phyloP scores from a whole-genome alignment of 306 rosid species.

The Mimosa pudica region DNA sequence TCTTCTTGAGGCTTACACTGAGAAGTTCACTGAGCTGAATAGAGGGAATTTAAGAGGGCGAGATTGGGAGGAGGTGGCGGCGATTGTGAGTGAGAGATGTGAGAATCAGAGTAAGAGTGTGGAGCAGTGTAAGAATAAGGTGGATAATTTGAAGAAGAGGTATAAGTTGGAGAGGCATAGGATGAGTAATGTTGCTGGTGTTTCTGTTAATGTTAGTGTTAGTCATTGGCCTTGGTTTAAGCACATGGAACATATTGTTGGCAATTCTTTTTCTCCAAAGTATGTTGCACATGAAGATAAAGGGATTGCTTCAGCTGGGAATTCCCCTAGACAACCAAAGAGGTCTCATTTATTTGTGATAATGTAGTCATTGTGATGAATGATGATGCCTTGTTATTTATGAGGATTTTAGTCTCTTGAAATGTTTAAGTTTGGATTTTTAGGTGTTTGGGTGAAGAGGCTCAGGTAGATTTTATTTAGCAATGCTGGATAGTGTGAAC shows the following conservation, averaged over 20 bases:
- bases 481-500: neutral
- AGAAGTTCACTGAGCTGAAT: conserved; percentile 87
- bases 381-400: neutral
- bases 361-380: neutral
- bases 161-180: conserved; percentile 88
- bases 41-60: conserved; percentile 92
- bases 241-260: conserved; percentile 87
- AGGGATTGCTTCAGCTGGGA: conserved; percentile 55
- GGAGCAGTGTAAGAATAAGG: conserved; percentile 96
- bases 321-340: conserved; percentile 70
- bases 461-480: neutral
- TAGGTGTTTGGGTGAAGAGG: neutral
- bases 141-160: conserved; percentile 91
- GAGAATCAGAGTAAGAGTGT: conserved; percentile 83
- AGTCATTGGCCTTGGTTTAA: conserved; percentile 99
- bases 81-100: conserved; percentile 74
- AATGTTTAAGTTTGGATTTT: neutral
- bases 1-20: conserved; percentile 85
- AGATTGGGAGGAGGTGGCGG: conserved; percentile 97
- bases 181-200: conserved; percentile 77
- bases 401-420: neutral
- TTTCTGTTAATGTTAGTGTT: conserved; percentile 59
- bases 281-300: conserved; percentile 62
- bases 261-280: conserved; percentile 73
- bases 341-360: conserved; percentile 45